Percentiles rank a stretch among this genome's conserved stretches.
Evolutionary conservation across 2,329 filamentous ascomycete species (phyloP).

Genomic region (Ophiostoma triangulosporum): DNA sequence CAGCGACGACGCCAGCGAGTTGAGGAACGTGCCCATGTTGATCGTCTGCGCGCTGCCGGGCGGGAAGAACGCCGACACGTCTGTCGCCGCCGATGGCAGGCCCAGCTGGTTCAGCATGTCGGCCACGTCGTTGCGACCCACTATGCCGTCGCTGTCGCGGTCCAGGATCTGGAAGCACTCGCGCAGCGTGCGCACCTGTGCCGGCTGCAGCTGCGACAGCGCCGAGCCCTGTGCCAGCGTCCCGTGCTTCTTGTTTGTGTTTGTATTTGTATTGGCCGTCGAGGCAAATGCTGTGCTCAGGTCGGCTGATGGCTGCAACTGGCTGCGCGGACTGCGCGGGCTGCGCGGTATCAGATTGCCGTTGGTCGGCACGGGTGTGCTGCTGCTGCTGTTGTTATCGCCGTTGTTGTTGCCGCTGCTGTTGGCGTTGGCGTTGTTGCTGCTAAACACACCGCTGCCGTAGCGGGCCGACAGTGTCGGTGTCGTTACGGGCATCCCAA

Average conservation of each 20-base stretch:
- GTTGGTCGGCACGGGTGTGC: neutral
- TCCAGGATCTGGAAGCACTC: slow-evolving; percentile 93
- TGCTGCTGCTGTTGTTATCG: neutral
- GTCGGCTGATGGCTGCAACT: slow-evolving; percentile 26
- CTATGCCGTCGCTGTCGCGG: slow-evolving; percentile 69
- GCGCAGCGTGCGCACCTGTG: slow-evolving; percentile 74
- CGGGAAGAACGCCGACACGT: slow-evolving; percentile 74
- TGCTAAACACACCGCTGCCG: slow-evolving; percentile 21
- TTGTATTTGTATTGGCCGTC: slow-evolving; percentile 15
- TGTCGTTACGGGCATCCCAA: neutral
- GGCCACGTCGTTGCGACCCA: slow-evolving; percentile 70
- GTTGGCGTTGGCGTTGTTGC: neutral
- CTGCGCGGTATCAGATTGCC: neutral
- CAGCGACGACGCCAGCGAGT: slow-evolving; percentile 62
- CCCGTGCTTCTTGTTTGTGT: too few species aligned
- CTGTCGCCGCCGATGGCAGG: slow-evolving; percentile 55
- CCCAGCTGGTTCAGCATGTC: slow-evolving; percentile 83
- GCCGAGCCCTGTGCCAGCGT: slow-evolving; percentile 31
- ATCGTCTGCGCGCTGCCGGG: slow-evolving; percentile 57
- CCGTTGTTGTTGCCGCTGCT: too few species aligned
- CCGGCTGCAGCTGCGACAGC: slow-evolving; percentile 60
- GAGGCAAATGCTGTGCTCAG: slow-evolving; percentile 18
- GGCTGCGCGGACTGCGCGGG: neutral
- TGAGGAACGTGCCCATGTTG: slow-evolving; percentile 74
- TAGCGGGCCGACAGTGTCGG: slow-evolving; percentile 22